Evolutionary conservation across 2,329 filamentous ascomycete genomes (phyloP), one percentile per base, ranked within the genome.

Genomic region (Thermothelomyces thermophilus): DNA sequence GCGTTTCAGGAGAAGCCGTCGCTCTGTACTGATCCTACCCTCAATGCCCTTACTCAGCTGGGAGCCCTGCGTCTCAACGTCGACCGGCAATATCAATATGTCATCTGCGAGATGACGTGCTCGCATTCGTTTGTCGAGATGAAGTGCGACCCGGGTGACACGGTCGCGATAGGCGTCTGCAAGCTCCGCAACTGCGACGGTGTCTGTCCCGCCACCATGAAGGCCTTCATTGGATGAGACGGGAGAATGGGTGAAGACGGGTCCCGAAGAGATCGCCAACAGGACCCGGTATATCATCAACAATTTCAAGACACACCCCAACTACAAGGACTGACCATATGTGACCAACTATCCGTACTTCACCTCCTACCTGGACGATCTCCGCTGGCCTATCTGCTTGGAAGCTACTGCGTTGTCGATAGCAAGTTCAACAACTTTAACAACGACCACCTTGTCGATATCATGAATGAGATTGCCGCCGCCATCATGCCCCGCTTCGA

Each of bases 11-110:
- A 41, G 13, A 46, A 41, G 14, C 28, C 48, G 3, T 22, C 44
- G 14, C 37, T 57, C 46, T 56, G 55, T 17, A 16, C 53, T 33
- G 64, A 66, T 47, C 50, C 58, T 24, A 59, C 55, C 7, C 60
- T 74, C 47, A 71, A 66, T 3, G 65, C 68, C 13, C 67, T 72
- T 34, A 67, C 68, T 19, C 70, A 73, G 50, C 60, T 73, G 17
- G 69, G 64, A 5, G 65, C 68, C 17, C 55, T 67, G 13, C 65
- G 69, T 1, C 57, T 73, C 9, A 60, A 63, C 26, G 64, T 60
- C 37, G 59, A 68, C 48, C 66, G 60, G 5, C 59, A 62, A 17
- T 60, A 64, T 24, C 70, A 74, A 48, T 64, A 68, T 50, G 61
- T 73, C 16, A 55, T 73, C 26, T 65, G 68, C 34, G 70, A 73